Evolutionary conservation across 108 stramenopile species (phyloP).

Genomic region (Skeletonema marinoi): DNA sequence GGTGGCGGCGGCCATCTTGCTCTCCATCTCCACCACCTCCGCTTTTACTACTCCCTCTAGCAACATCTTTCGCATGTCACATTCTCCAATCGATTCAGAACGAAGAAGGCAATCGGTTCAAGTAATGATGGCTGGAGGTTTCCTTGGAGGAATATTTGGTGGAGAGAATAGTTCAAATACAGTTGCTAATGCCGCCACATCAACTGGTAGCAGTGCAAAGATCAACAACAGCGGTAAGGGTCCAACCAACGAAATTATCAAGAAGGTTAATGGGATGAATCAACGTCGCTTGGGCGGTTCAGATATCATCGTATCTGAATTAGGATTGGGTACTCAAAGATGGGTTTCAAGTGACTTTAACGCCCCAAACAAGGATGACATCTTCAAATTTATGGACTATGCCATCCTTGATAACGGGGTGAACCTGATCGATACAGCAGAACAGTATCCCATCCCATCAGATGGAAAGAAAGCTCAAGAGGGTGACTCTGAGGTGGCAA

Average conservation of each 20-base stretch:
- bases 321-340: constrained; percentile 81
- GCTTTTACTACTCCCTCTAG: too few relatives aligned
- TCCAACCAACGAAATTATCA: constrained; percentile 72
- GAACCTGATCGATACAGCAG: constrained; percentile 86
- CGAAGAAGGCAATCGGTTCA: constrained; percentile 11
- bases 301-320: constrained; percentile 80
- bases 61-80: too few relatives aligned
- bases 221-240: constrained; percentile 36
- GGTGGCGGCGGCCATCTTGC: too few relatives aligned
- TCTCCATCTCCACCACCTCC: too few relatives aligned
- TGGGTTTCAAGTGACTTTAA: constrained; percentile 85
- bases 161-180: constrained; percentile 13
- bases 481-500: constrained; percentile 80
- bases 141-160: constrained; percentile 57
- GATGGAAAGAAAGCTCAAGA: constrained; percentile 55
- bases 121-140: constrained; percentile 30
- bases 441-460: constrained; percentile 89
- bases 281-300: constrained; percentile 75
- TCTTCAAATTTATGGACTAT: constrained; percentile 80
- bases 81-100: constrained; percentile 1
- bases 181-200: constrained; percentile 24
- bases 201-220: neutral
- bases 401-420: constrained; percentile 79
- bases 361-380: constrained; percentile 69
- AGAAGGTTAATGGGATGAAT: constrained; percentile 78